Evolutionary conservation across 768 basidiomycete genomes (phyloP).

Genomic region (Hygrophoropsis aurantiaca): DNA sequence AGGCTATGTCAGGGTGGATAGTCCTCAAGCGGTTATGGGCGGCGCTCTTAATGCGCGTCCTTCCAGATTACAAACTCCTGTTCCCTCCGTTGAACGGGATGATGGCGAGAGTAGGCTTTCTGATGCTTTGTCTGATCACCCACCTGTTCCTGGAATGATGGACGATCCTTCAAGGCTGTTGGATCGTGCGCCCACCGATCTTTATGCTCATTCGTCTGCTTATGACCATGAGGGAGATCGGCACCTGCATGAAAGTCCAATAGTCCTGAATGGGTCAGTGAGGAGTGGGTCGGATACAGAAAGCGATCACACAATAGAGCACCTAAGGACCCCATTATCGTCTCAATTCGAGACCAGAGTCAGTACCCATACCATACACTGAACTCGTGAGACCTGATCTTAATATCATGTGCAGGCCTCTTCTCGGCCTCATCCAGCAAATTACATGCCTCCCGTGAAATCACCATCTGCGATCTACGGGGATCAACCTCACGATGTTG

Average conservation of each 20-base stretch:
- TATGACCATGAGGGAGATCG: constrained; percentile 17
- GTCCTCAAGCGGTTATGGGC: constrained; percentile 29
- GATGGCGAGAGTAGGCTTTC: constrained; percentile 15
- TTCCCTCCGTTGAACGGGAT: constrained; percentile 20
- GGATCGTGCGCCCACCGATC: constrained; percentile 20
- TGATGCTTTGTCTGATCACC: constrained; percentile 23
- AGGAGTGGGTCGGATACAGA: constrained; percentile 18
- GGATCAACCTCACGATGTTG: constrained; percentile 17
- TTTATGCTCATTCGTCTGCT: constrained; percentile 13
- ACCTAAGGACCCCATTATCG: constrained; percentile 17
- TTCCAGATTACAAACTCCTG: constrained; percentile 16
- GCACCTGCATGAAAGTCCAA: constrained; percentile 13
- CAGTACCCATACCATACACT: constrained; percentile 9
- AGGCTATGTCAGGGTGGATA: constrained; percentile 30
- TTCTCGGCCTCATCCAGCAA: constrained; percentile 24
- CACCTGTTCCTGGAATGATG: constrained; percentile 15
- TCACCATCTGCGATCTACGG: constrained; percentile 31
- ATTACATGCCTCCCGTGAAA: constrained; percentile 15
- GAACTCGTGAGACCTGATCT: not conserved
- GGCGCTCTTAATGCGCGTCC: constrained; percentile 32
- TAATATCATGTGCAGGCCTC: constrained; percentile 20
- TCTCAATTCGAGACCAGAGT: constrained; percentile 24
- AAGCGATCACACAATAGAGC: constrained; percentile 33
- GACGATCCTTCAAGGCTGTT: constrained; percentile 19
- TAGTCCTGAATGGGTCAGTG: constrained; percentile 18